Conservation (phyloP, 495 filamentous ascomycete genomes). For the Hyaloscypha bicolor region DNA sequence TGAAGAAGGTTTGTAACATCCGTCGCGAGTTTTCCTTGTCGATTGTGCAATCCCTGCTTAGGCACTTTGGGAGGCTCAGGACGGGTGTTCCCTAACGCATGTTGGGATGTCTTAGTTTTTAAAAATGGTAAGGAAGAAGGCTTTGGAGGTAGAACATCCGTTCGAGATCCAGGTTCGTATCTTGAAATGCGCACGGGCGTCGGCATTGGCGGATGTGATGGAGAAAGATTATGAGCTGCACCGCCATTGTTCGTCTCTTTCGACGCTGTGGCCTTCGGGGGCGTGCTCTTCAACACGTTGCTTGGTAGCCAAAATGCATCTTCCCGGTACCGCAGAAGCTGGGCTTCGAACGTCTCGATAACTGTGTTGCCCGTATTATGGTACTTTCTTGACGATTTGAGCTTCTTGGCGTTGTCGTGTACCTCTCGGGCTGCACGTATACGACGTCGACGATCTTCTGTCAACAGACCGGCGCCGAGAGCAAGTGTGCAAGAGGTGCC, state of each 20-base stretch:
- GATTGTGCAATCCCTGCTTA: slow-evolving; percentile 14
- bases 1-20: slow-evolving; percentile 22
- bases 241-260: not conserved
- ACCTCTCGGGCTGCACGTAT: slow-evolving; percentile 47
- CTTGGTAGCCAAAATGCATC: slow-evolving; percentile 26
- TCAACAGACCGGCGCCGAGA: slow-evolving; percentile 39
- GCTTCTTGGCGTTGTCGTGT: slow-evolving; percentile 48
- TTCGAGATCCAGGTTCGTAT: not conserved
- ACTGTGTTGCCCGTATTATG: slow-evolving; percentile 39
- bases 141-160: not conserved
- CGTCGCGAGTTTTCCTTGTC: slow-evolving; percentile 19
- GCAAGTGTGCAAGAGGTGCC: slow-evolving; percentile 54
- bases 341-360: slow-evolving; percentile 43
- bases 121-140: not conserved
- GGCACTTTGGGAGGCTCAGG: not conserved
- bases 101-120: not conserved
- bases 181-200: not conserved
- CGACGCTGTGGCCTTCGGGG: not conserved
- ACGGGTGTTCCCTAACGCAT: not conserved
- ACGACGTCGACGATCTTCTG: slow-evolving; percentile 55
- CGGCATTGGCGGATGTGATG: not conserved
- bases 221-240: not conserved
- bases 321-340: slow-evolving; percentile 16
- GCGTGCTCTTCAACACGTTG: slow-evolving; percentile 7
- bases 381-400: slow-evolving; percentile 46